Base-by-base conservation (phyloP, 2,329 filamentous ascomycete genomes). In the Penicillium hordei region DNA sequence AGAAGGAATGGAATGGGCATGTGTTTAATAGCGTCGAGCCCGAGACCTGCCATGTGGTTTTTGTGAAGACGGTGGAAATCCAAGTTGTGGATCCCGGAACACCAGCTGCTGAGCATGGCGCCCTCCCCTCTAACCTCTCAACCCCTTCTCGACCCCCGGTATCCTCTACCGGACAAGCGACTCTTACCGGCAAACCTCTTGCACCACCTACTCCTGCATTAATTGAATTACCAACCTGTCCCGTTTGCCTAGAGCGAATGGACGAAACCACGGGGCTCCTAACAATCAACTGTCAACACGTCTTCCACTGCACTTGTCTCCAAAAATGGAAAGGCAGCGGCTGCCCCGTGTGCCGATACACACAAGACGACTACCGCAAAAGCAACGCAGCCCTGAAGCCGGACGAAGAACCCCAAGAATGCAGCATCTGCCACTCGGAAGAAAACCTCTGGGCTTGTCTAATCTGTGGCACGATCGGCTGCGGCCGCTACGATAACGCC, bases 211-310 rank as follows among this genome's bases (percentile, higher is more conserved):
- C 93, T 0, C 90, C 93, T 1, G 89, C 90, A 49, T 82, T 97
- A 1, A 83, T 96, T 53, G 94, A 99, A 76, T 80, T 99, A 13
- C 94, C 94, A 2, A 97, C 94, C 1, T 99, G 94, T 64, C 93
- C 94, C 0, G 94, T 99, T 10, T 99, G 94, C 65, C 83, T 99
- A 5, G 94, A 99, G 74, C 88, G 93, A 48, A 99, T 99, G 94
- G 94, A 99, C 69, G 93, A 97, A 72, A 97, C 93, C 0, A 95
- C 92, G 0, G 94, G 94, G 0, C 81, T 99, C 2, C 85, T 99
- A 71, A 99, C 94, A 0, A 97, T 97, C 40, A 88, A 95, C 31
- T 99, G 94, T 72, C 93, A 97, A 69, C 94, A 99, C 69, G 91
- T 97, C 51, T 99, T 99, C 71, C 94, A 99, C 73, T 97, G 94